Percentiles rank a stretch among this genome's conserved stretches.
These are phyloP conservation scores for Paxillus rubicundulus DNA, from an alignment of 768 basidiomycete species.

Conservation along the genomic window DNA sequence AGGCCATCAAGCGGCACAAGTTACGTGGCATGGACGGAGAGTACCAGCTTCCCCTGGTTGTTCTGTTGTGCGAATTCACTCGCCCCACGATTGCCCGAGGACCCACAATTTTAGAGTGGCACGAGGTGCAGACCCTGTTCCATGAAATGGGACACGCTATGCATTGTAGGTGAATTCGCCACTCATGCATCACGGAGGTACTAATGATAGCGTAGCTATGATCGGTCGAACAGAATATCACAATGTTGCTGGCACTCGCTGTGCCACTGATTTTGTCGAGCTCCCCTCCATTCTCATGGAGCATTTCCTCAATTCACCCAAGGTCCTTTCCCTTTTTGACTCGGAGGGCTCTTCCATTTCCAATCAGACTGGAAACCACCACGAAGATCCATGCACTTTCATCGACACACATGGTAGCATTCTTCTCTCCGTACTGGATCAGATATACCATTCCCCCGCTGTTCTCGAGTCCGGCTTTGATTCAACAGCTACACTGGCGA, in stretches of 20 bases:
- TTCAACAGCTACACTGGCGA: constrained; percentile 64
- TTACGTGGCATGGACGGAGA: constrained; percentile 63
- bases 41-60: constrained; percentile 89
- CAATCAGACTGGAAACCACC: constrained; percentile 58
- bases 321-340: constrained; percentile 79
- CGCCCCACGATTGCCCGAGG: constrained; percentile 58
- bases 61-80: constrained; percentile 85
- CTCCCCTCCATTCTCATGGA: constrained; percentile 99
- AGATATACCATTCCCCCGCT: constrained; percentile 78
- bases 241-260: constrained; percentile 95
- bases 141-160: constrained; percentile 99
- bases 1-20: constrained; percentile 56
- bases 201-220: constrained; percentile 66
- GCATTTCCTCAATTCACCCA: constrained; percentile 85
- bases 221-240: constrained; percentile 96
- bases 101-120: constrained; percentile 81
- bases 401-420: constrained; percentile 94
- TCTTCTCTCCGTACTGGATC: constrained; percentile 84
- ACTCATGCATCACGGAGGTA: not conserved
- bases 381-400: constrained; percentile 71
- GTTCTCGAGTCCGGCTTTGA: constrained; percentile 59
- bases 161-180: constrained; percentile 74
- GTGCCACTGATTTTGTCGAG: constrained; percentile 98
- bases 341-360: constrained; percentile 43
- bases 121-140: constrained; percentile 90